Evolutionary conservation across 2,329 filamentous ascomycete species (phyloP).

Genomic region (Pyrenochaeta sp.): DNA sequence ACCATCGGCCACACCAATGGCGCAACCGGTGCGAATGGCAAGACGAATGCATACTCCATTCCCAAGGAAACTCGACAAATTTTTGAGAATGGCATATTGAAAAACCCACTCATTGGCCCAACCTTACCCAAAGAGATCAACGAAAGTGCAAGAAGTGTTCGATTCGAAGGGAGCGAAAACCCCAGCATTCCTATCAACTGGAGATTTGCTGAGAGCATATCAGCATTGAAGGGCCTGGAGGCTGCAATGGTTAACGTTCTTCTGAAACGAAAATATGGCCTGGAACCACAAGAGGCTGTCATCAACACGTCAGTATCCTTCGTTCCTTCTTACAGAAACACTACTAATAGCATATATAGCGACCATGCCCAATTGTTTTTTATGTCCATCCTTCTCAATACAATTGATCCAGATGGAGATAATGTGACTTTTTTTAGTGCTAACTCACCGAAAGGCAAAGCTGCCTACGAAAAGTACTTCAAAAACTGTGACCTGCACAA

Average conservation of each 20-base stretch:
- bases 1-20: conserved; percentile 4
- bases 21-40: conserved; percentile 14
- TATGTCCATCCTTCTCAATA: conserved; percentile 49
- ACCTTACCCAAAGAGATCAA: conserved; percentile 47
- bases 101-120: conserved; percentile 51
- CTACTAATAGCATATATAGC: conserved; percentile 19
- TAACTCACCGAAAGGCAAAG: conserved; percentile 19
- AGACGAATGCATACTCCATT: conserved; percentile 31
- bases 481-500: conserved; percentile 37
- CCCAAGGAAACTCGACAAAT: conserved; percentile 34
- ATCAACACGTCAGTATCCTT: conserved; percentile 55
- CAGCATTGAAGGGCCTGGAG: conserved; percentile 59
- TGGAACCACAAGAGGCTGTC: conserved; percentile 49
- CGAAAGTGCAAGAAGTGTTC: conserved; percentile 46
- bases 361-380: conserved; percentile 56
- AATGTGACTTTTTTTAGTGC: conserved; percentile 17
- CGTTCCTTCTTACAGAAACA: not conserved
- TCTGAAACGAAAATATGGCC: conserved; percentile 55
- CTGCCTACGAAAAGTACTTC: conserved; percentile 31
- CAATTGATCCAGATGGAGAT: conserved; percentile 43
- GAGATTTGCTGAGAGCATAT: conserved; percentile 63
- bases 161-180: conserved; percentile 53
- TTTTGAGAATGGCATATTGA: conserved; percentile 51
- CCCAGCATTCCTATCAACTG: conserved; percentile 64
- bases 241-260: conserved; percentile 56